Percentiles rank a stretch among this genome's conserved stretches.
Conservation (phyloP, 345 rosid species). For the Gynandropsis gynandra region DNA sequence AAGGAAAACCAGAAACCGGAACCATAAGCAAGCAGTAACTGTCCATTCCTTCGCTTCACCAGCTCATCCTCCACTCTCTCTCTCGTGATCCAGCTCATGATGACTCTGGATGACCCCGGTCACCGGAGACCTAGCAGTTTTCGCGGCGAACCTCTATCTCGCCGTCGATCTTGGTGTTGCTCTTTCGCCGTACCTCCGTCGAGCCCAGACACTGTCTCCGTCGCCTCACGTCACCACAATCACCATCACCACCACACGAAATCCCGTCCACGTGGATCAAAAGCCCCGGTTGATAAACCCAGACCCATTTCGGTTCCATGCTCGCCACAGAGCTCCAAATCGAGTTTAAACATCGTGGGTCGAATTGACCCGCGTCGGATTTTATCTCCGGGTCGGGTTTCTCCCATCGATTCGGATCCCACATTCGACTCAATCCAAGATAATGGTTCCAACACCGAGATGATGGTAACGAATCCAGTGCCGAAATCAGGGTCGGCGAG, state of each 20-base stretch:
- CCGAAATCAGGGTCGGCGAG: conserved; percentile 34
- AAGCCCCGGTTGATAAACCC: conserved; percentile 33
- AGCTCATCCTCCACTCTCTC: conserved; percentile 7
- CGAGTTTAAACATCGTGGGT: conserved; percentile 53
- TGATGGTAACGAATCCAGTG: conserved; percentile 17
- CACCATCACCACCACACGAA: conserved; percentile 23
- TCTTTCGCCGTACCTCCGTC: conserved; percentile 61
- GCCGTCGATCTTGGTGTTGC: conserved; percentile 79
- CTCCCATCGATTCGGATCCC: conserved; percentile 74
- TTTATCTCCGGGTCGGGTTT: conserved; percentile 91
- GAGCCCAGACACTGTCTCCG: conserved; percentile 57
- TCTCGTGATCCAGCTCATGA: conserved; percentile 4
- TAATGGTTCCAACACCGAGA: conserved; percentile 19
- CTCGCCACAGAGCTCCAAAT: conserved; percentile 70
- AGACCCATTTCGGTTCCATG: conserved; percentile 40
- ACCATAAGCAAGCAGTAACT: conserved; percentile 5
- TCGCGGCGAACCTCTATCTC: conserved; percentile 22
- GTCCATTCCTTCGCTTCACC: conserved; percentile 9
- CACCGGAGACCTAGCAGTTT: conserved; percentile 24
- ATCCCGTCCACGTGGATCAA: conserved; percentile 26
- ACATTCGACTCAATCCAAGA: conserved; percentile 26
- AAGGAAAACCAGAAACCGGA: background rate
- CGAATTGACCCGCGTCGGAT: conserved; percentile 88
- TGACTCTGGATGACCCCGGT: conserved; percentile 27
- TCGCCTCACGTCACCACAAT: conserved; percentile 31